phyloP scores from a whole-genome alignment of 345 rosid species.

The Citrus inodora region DNA sequence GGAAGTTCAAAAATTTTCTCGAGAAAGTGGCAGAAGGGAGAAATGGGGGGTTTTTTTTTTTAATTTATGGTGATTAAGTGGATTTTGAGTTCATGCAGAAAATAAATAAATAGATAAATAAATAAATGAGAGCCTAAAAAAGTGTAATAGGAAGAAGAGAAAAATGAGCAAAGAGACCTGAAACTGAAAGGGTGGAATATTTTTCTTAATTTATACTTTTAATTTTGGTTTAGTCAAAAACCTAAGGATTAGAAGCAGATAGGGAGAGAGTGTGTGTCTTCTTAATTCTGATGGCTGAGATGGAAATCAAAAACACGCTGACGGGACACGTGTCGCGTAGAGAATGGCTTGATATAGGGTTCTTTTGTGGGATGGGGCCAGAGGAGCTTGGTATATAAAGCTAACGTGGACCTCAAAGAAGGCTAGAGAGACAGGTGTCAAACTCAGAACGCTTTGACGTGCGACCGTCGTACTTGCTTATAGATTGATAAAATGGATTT shows the following conservation, averaged over 20 bases:
- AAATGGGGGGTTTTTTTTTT: slow-evolving; percentile 1
- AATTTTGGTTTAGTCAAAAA: not conserved
- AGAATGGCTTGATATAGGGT: not conserved
- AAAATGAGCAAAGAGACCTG: slow-evolving; percentile 11
- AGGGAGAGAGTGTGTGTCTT: not conserved
- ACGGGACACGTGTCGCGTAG: not conserved
- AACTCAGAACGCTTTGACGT: not conserved
- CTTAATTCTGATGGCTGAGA: slow-evolving; percentile 1
- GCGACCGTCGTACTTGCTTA: not conserved
- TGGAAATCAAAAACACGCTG: not conserved
- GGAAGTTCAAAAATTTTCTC: slow-evolving; percentile 24
- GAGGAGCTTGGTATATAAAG: not conserved
- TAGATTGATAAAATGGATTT: not conserved
- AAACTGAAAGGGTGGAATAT: not conserved
- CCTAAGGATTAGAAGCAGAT: not conserved
- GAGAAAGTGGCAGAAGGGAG: slow-evolving; percentile 15
- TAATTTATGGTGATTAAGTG: slow-evolving; percentile 20
- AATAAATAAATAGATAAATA: not conserved
- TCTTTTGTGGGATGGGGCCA: not conserved
- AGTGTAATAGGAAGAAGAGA: not conserved
- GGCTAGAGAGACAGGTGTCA: not conserved
- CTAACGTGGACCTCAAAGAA: not conserved
- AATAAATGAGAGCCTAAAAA: not conserved
- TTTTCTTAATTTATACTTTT: not conserved
- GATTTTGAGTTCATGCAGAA: slow-evolving; percentile 30